These are phyloP conservation scores for Ustilago loliicola DNA, from an alignment of 1,284 basidiomycete genomes.

Conservation along the genomic window DNA sequence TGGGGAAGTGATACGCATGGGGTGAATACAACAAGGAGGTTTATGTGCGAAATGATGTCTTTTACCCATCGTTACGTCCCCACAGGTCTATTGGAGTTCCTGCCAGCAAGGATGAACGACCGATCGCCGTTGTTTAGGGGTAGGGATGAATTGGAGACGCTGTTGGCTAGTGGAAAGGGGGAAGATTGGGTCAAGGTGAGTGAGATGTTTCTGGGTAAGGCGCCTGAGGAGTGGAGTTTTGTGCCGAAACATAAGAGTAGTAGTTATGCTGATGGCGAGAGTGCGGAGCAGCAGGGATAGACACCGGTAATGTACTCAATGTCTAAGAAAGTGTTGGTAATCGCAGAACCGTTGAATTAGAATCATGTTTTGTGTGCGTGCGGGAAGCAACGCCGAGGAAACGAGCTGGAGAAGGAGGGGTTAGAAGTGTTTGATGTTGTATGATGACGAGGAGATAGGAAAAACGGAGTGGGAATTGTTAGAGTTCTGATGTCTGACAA, in stretches of 20 bases:
- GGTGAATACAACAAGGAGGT: slow-evolving; percentile 91
- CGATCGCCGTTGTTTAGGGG: slow-evolving; percentile 87
- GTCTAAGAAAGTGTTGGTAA: no score
- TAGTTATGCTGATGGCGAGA: slow-evolving; percentile 36
- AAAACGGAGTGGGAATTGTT: no score
- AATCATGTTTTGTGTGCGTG: no score
- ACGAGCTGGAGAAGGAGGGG: no score
- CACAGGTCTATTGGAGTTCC: slow-evolving; percentile 87
- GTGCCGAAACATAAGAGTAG: slow-evolving; percentile 71
- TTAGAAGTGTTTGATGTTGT: no score
- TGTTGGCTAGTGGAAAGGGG: slow-evolving; percentile 83
- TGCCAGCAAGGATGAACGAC: slow-evolving; percentile 89
- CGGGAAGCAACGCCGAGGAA: no score
- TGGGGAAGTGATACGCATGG: slow-evolving; percentile 74
- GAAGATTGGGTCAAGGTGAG: slow-evolving; percentile 95
- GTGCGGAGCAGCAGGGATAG: slow-evolving; percentile 46
- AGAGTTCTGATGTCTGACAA: no score
- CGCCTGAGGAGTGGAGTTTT: slow-evolving; percentile 76
- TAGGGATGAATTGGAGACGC: slow-evolving; percentile 83
- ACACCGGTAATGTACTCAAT: no score
- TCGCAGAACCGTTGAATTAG: no score
- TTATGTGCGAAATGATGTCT: slow-evolving; percentile 92
- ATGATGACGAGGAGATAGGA: background rate
- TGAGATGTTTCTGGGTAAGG: slow-evolving; percentile 89
- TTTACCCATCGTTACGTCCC: slow-evolving; percentile 97